Evolutionary conservation across 352 stramenopile genomes (phyloP), one percentile per base, ranked within the genome.

Genomic region (Phytophthora chlamydospora): DNA sequence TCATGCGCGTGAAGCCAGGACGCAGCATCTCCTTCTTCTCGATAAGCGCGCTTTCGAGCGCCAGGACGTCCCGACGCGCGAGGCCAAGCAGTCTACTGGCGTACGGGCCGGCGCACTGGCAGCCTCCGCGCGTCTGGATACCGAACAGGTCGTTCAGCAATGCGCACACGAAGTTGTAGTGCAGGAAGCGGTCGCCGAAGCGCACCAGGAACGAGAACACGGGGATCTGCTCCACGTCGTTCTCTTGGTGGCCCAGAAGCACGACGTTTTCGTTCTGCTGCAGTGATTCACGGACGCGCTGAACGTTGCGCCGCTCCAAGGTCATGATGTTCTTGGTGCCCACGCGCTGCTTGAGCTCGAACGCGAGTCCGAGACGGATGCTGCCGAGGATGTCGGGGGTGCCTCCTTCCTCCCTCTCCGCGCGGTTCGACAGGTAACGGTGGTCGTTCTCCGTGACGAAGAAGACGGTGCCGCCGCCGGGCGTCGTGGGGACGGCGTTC

Each of bases 71-170:
- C 8, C 71, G 59, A 45, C 84, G 82, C 6, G 75, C 81, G 48
- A 99, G 66, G 9, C 97, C 97, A 4, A 99, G 83, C 40, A 99
- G 66, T 1, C 78, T 71, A 63, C 96, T 87, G n/a, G 88, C 94
- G 66, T 98, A 99, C 2, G 95, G 96, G 27, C 97, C 97, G n/a
- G 97, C 95, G 89, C 82, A 67, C 71, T 89, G 88, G 97, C 76
- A 85, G 42, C 76, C 76, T 31, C 76, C 76, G 35, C 76, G 74
- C 1, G 68, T 83, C 53, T 83, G 97, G 35, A 99, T 95, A 13
- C 97, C 97, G 75, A 99, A 99, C 3, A 99, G 71, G 72, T 99
- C 97, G 58, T 99, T 99, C 9, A 99, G 78, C 36, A 99, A 72
- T 33, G 96, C 95, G 58, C 92, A 98, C 17, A 99, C 97, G 59